Conservation (phyloP, 2,329 filamentous ascomycete species). For the Rhinocladiella mackenziei region DNA sequence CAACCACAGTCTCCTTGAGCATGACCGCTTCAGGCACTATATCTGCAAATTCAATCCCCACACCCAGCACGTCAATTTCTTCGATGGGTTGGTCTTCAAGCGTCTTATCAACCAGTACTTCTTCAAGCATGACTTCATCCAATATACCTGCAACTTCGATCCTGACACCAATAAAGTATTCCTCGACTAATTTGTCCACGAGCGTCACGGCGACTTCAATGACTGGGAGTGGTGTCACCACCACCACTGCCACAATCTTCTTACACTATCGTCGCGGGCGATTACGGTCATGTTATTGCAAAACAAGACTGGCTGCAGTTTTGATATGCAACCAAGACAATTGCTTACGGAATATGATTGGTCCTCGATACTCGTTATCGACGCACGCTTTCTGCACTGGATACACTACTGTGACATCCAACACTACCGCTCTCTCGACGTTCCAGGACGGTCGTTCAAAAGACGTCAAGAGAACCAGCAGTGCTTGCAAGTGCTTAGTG, state of each 20-base stretch:
- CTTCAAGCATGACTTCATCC: slow-evolving; percentile 6
- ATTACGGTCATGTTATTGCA: slow-evolving; percentile 21
- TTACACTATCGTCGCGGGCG: slow-evolving; percentile 21
- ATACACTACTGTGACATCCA: slow-evolving; percentile 19
- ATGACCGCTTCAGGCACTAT: neutral
- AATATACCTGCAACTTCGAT: slow-evolving; percentile 1
- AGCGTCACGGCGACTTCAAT: slow-evolving; percentile 1
- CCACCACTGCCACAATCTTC: slow-evolving; percentile 6
- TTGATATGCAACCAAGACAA: slow-evolving; percentile 24
- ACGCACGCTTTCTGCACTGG: slow-evolving; percentile 15
- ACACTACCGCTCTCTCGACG: slow-evolving; percentile 34
- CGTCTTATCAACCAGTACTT: too few relatives aligned
- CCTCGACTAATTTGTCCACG: too few relatives aligned
- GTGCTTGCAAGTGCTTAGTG: slow-evolving; percentile 24
- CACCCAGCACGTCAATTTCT: neutral
- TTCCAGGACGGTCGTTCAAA: slow-evolving; percentile 16
- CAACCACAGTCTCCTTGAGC: neutral
- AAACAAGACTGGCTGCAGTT: slow-evolving; percentile 17
- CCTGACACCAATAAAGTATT: too few relatives aligned
- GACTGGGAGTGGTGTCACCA: neutral
- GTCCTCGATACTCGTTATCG: slow-evolving; percentile 14
- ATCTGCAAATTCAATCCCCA: neutral
- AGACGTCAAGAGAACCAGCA: slow-evolving; percentile 18
- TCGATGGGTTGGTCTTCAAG: too few relatives aligned
- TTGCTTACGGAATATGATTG: slow-evolving; percentile 25